Conservation (phyloP, 2,329 filamentous ascomycete genomes). For the Penicillium sclerotiorum region DNA sequence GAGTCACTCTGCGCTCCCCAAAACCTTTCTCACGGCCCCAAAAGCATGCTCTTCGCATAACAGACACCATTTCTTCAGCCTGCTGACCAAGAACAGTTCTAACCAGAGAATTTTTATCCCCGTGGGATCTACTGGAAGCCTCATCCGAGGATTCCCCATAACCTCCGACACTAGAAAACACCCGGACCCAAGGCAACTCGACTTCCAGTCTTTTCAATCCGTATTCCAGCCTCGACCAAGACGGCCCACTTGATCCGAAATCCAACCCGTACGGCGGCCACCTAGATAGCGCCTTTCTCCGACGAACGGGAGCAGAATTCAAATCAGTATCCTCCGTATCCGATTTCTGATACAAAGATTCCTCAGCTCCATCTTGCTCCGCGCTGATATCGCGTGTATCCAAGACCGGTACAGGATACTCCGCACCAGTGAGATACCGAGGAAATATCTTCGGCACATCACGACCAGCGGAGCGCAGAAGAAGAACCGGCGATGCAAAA, state of each 20-base stretch:
- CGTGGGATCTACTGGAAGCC: too few species aligned
- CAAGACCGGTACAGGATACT: constrained; percentile 37
- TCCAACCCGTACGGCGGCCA: constrained; percentile 45
- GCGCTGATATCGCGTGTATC: constrained; percentile 1
- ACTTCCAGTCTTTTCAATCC: constrained; percentile 30
- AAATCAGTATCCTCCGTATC: constrained; percentile 7
- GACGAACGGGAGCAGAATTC: constrained; percentile 20
- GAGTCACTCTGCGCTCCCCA: constrained; percentile 39
- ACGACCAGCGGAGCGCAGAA: constrained; percentile 45
- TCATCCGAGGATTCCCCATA: background rate
- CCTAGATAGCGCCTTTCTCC: constrained; percentile 40
- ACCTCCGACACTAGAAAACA: constrained; percentile 29
- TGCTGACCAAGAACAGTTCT: constrained; percentile 40
- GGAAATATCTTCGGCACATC: constrained; percentile 41
- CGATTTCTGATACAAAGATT: background rate
- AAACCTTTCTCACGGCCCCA: constrained; percentile 45
- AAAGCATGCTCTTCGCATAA: constrained; percentile 48
- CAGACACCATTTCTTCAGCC: constrained; percentile 43
- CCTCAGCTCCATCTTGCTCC: background rate
- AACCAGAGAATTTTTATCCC: background rate
- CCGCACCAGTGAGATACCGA: constrained; percentile 35
- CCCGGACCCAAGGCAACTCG: constrained; percentile 35
- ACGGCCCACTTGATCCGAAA: constrained; percentile 28
- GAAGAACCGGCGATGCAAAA: constrained; percentile 47
- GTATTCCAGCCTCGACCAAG: constrained; percentile 14